These are phyloP conservation scores for Persicaria maculosa DNA, from an alignment of 148 eudicot species.

Conservation along the genomic window DNA sequence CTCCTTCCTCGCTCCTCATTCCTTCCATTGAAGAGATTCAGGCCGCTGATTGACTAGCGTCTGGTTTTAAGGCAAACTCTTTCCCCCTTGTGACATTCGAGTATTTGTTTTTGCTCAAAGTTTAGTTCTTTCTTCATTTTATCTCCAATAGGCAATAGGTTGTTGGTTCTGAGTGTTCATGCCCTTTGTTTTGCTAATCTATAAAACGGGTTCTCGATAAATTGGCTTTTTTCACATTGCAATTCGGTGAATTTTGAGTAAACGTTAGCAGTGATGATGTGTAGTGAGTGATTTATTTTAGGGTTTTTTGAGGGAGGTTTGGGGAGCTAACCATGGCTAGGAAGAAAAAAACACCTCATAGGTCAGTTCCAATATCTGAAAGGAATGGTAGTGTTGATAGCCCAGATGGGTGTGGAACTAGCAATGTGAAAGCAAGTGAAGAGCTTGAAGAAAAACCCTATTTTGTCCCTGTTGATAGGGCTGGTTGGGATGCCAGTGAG, in stretches of 20 bases:
- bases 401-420: slow-evolving; percentile 18
- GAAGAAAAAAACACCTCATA: slow-evolving; percentile 55
- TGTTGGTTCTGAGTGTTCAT: neutral
- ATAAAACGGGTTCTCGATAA: neutral
- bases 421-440: slow-evolving; percentile 15
- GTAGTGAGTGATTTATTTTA: neutral
- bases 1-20: neutral
- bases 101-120: neutral
- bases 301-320: neutral
- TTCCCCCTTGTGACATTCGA: neutral
- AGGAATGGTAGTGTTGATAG: slow-evolving; percentile 20
- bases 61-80: neutral
- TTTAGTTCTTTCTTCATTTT: neutral
- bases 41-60: neutral
- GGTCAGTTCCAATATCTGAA: slow-evolving; percentile 37
- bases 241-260: neutral
- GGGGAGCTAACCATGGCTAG: slow-evolving; percentile 48
- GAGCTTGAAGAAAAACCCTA: slow-evolving; percentile 27
- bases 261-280: neutral
- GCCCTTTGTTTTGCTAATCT: neutral
- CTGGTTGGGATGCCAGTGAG: slow-evolving; percentile 34
- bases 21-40: neutral
- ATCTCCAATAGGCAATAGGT: neutral
- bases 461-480: slow-evolving; percentile 50
- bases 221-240: neutral